phyloP scores from a whole-genome alignment of 257 asterid genomes.

The Asclepias syriaca region DNA sequence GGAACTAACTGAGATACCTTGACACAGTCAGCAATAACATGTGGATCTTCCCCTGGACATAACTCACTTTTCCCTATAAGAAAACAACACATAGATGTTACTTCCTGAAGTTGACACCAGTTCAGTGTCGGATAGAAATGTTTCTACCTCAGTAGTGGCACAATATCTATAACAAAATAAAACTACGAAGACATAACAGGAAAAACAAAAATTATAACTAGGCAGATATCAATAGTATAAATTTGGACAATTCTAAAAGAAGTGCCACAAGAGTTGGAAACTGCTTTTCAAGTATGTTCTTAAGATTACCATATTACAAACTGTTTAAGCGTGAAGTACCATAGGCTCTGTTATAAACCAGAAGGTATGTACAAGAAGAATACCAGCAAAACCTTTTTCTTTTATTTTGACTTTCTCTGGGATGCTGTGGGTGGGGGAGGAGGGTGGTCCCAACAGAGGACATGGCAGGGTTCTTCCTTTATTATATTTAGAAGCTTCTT shows the following conservation, averaged over 20 bases:
- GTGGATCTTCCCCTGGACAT: conserved; percentile 82
- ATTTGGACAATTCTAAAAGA: not conserved
- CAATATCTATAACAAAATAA: not conserved
- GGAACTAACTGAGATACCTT: conserved; percentile 55
- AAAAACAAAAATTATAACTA: not conserved
- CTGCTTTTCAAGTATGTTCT: not conserved
- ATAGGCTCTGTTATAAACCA: not conserved
- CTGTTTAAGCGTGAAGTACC: not conserved
- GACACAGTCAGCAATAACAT: conserved; percentile 90
- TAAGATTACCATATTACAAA: not conserved
- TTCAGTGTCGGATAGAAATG: not conserved
- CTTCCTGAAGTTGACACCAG: not conserved
- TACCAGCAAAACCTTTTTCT: not conserved
- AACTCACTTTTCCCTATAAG: conserved; percentile 76
- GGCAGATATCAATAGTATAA: not conserved
- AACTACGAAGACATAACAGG: not conserved
- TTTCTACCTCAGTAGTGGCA: not conserved
- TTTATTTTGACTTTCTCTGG: not conserved
- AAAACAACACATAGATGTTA: not conserved
- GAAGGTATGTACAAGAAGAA: not conserved
- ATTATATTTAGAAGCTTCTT: not conserved
- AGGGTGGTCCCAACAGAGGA: not conserved
- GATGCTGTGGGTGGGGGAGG: not conserved
- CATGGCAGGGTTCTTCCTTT: conserved; percentile 3
- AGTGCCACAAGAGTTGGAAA: not conserved